Base-by-base conservation (phyloP, 768 basidiomycete genomes). In the Tricholoma matsutake region DNA sequence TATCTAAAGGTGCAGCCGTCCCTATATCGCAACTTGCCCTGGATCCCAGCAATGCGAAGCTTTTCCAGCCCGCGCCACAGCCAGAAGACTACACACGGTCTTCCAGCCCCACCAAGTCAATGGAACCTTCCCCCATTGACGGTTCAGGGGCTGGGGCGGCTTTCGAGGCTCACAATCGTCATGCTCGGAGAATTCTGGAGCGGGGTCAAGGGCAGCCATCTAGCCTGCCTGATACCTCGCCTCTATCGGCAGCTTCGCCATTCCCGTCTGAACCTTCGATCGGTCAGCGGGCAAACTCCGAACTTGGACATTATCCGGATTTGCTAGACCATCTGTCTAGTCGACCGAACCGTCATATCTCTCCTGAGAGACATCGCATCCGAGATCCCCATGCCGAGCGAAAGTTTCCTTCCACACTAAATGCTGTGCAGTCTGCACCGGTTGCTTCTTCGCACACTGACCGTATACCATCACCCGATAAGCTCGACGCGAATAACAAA, bases 221-320 rank as follows among this genome's bases (percentile, higher is more conserved):
- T 28, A 80, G 80, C 61, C 74, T 82, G 16, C 79, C 81, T 18
- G 84, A 84, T 65, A 81, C 83, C 16, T 80, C 83, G 9, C 83
- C 86, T 3, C 72, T 92, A 52, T 90, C 92, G 2, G 83, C 79
- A 35, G 86, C 77, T 18, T 85, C 82, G 6, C 75, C 85, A 25
- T 74, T 74, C 56, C 71, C 68, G 43, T 60, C 69, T 56, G 78
- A 77, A 41, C 62, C 65, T 25, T 57, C 58, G 10, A 58, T 28
- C 25, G 75, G 73, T 20, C 83, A 81, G 62, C 85, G 91, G 54
- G 84, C 91, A 6, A 91, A 87, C 70, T 94, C 92, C 28, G 92
- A 92, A 71, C 78, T 92, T 47, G 92, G 92, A 4, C 87, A 93
- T 68, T 93, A 94, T 71, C 68, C 86, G 45, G 92, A 92, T 73